Evolutionary conservation across 73 alveolate genomes (phyloP), one percentile per base, ranked within the genome.

Genomic region (Symbiodinium pilosum): DNA sequence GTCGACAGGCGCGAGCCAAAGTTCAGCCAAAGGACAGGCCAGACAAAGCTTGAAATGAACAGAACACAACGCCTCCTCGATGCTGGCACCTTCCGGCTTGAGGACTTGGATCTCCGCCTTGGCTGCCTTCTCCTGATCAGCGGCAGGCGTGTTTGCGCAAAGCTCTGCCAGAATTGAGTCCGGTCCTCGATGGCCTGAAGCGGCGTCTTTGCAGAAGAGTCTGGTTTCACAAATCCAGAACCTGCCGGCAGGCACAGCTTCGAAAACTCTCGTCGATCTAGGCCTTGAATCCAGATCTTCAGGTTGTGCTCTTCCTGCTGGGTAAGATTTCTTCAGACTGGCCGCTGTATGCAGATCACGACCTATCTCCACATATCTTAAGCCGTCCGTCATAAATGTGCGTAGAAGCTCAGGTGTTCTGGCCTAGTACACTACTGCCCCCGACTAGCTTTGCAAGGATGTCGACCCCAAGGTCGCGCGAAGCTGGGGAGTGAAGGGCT

Each of bases 211-310:
- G 96, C 96, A 3, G 96, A 89, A 1, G 88, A 68, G 64, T 89
- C 96, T 3, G 96, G 96, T 75, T 89, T 87, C 0, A 89, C 96
- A 43, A 36, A 89, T 38, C 96, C 96, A 30, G 96, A 89, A 42
- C 95, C 95, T 88, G 32, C 43, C 20, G 38, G 7, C 39, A n/a
- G n/a, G n/a, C 1, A 56, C 1, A 24, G 32, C 77, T 24, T 30
- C 77, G 28, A 56, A 56, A 24, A 24, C 77, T 24, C n/a, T n/a
- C n/a, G n/a, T n/a, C n/a, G n/a, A n/a, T n/a, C n/a, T n/a, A n/a
- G n/a, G n/a, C n/a, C n/a, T n/a, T n/a, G n/a, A n/a, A n/a, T n/a
- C n/a, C n/a, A n/a, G n/a, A n/a, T n/a, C n/a, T n/a, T n/a, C n/a
- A n/a, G n/a, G n/a, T n/a, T n/a, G n/a, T n/a, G n/a, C n/a, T n/a